phyloP scores from a whole-genome alignment of 139 green algal species.

The Axilococcus clingmanii region DNA sequence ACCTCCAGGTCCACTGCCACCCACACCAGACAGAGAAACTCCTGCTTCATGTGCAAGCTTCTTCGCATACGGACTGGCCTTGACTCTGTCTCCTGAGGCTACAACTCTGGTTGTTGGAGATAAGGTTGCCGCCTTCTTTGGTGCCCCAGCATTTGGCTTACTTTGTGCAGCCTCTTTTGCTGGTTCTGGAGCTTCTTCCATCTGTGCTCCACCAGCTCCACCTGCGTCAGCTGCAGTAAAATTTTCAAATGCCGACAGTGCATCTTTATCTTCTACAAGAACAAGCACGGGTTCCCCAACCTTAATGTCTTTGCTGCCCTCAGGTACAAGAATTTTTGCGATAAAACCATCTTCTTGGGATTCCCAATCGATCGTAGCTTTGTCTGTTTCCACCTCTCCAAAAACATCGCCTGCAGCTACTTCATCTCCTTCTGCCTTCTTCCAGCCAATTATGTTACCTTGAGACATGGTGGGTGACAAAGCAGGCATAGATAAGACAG shows the following conservation, averaged over 20 bases:
- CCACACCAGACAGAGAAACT: slow-evolving; percentile 44
- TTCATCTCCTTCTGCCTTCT: slow-evolving; percentile 59
- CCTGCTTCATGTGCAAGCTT: slow-evolving; percentile 64
- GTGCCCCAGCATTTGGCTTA: slow-evolving; percentile 1
- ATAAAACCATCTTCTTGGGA: slow-evolving; percentile 85
- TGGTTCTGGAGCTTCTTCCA: slow-evolving; percentile 27
- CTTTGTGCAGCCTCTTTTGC: neutral
- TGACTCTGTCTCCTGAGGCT: slow-evolving; percentile 40
- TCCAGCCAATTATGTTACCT: slow-evolving; percentile 85
- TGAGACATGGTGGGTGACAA: slow-evolving; percentile 86
- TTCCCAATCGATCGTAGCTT: slow-evolving; percentile 62
- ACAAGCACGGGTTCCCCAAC: slow-evolving; percentile 49
- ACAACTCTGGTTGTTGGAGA: neutral
- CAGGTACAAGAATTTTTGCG: slow-evolving; percentile 66
- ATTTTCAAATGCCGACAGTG: slow-evolving; percentile 50
- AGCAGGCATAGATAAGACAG: slow-evolving; percentile 70
- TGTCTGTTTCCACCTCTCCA: slow-evolving; percentile 93
- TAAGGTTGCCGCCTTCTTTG: slow-evolving; percentile 6
- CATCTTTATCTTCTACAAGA: slow-evolving; percentile 61
- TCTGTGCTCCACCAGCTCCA: slow-evolving; percentile 2
- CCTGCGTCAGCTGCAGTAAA: slow-evolving; percentile 50
- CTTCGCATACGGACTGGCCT: slow-evolving; percentile 63
- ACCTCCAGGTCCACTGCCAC: slow-evolving; percentile 56
- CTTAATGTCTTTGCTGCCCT: slow-evolving; percentile 55
- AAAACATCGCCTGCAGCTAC: slow-evolving; percentile 60